phyloP scores from a whole-genome alignment of 208 protist species.

The Strigomonas oncopelti region DNA sequence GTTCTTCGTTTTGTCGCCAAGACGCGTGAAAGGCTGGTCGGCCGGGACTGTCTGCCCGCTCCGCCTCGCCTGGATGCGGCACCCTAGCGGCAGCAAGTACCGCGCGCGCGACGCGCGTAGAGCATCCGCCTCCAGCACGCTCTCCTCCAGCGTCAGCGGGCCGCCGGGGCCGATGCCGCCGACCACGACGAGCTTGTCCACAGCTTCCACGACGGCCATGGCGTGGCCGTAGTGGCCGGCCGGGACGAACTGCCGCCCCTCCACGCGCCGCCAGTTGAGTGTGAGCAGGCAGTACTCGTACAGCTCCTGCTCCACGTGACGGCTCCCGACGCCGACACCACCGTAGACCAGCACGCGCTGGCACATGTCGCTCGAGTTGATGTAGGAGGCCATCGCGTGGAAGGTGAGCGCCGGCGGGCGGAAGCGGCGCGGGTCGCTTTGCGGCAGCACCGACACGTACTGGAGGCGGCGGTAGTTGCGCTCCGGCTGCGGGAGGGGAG shows the following conservation, averaged over 20 bases:
- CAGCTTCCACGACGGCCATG: constrained; percentile 41
- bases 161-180: constrained; percentile 77
- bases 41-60: neutral
- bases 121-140: constrained; percentile 14
- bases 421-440: constrained; percentile 51
- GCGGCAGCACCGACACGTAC: constrained; percentile 55
- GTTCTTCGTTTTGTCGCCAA: neutral
- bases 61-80: constrained; percentile 6
- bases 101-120: constrained; percentile 23
- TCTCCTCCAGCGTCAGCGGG: constrained; percentile 1
- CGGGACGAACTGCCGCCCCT: constrained; percentile 68
- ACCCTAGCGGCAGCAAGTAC: constrained; percentile 25
- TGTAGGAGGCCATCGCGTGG: constrained; percentile 58
- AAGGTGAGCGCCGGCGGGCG: constrained; percentile 59
- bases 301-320: constrained; percentile 58
- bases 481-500: constrained; percentile 23
- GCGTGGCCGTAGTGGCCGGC: constrained; percentile 78
- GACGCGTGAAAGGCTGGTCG: neutral
- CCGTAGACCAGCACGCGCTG: constrained; percentile 84
- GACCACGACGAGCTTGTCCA: constrained; percentile 63
- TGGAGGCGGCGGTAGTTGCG: constrained; percentile 60
- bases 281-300: constrained; percentile 84
- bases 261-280: constrained; percentile 71
- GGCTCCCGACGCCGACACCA: constrained; percentile 31
- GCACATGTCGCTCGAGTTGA: constrained; percentile 43